These are phyloP conservation scores for Raffaelea ambrosiae DNA, from an alignment of 2,329 filamentous ascomycete genomes.

Conservation along the genomic window DNA sequence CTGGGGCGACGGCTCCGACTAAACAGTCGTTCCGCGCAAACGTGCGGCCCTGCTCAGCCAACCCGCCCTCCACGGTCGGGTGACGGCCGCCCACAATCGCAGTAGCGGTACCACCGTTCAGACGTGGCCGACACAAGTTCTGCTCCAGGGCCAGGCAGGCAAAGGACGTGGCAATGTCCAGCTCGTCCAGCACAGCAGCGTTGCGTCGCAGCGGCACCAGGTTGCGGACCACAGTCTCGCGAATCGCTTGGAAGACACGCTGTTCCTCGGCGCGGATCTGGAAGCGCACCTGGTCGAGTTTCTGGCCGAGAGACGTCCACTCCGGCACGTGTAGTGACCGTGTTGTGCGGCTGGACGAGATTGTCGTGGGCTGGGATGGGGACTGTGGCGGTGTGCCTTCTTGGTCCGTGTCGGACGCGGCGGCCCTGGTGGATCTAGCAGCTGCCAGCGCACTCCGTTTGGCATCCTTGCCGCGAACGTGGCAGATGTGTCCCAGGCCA, in stretches of 20 bases:
- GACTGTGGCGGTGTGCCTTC: conserved; percentile 19
- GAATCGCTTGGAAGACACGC: conserved; percentile 65
- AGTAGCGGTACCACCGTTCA: conserved; percentile 59
- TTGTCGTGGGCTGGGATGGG: conserved; percentile 40
- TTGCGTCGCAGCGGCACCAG: conserved; percentile 83
- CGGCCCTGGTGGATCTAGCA: not conserved
- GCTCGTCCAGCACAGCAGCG: conserved; percentile 82
- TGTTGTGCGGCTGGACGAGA: conserved; percentile 77
- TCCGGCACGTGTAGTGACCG: conserved; percentile 74
- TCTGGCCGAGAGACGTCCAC: conserved; percentile 75
- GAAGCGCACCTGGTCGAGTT: conserved; percentile 67
- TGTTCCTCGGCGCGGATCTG: conserved; percentile 81
- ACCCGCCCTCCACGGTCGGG: conserved; percentile 80
- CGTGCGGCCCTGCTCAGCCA: conserved; percentile 57
- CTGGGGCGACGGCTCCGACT: conserved; percentile 36
- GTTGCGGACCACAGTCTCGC: conserved; percentile 68
- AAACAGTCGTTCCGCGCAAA: conserved; percentile 62
- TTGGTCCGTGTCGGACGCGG: no score
- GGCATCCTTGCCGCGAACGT: conserved; percentile 75
- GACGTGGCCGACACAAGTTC: conserved; percentile 60
- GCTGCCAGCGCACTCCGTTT: conserved; percentile 12
- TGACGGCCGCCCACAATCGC: conserved; percentile 81
- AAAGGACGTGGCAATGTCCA: conserved; percentile 84
- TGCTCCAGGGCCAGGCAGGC: conserved; percentile 70
- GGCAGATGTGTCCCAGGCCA: conserved; percentile 79